phyloP scores from a whole-genome alignment of 129 eudicot species.

The Logfia minima region DNA sequence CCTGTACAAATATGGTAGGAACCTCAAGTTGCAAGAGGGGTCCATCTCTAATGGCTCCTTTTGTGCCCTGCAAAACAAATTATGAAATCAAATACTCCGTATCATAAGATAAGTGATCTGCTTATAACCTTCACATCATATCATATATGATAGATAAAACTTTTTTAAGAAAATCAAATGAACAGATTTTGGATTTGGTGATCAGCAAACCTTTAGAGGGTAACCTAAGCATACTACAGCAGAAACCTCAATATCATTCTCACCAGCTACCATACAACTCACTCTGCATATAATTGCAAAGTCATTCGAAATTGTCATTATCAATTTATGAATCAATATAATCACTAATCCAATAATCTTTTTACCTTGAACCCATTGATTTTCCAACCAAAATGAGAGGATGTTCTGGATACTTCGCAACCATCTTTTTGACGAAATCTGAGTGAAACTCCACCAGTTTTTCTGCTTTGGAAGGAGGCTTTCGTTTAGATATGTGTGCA shows the following conservation, averaged over 20 bases:
- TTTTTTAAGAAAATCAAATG: no score
- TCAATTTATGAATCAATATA: background rate
- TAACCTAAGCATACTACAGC: slow-evolving; percentile 83
- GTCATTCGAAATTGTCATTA: background rate
- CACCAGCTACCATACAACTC: slow-evolving; percentile 86
- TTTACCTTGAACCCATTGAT: slow-evolving; percentile 93
- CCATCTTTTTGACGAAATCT: slow-evolving; percentile 49
- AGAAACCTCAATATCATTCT: slow-evolving; percentile 44
- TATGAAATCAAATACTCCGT: background rate
- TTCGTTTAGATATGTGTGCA: slow-evolving; percentile 59
- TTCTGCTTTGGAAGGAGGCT: slow-evolving; percentile 87
- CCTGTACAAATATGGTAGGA: slow-evolving; percentile 92
- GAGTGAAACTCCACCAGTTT: slow-evolving; percentile 74
- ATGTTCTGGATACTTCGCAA: slow-evolving; percentile 60
- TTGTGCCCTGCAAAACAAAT: slow-evolving; percentile 52
- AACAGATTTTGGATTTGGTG: background rate
- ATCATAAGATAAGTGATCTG: background rate
- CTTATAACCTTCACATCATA: background rate
- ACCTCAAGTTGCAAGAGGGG: slow-evolving; percentile 61
- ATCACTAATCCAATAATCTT: background rate
- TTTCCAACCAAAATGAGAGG: slow-evolving; percentile 82
- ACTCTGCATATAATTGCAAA: slow-evolving; percentile 46
- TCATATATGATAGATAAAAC: no score
- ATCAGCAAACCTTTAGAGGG: slow-evolving; percentile 69
- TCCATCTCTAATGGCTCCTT: slow-evolving; percentile 72